These are phyloP conservation scores for Scalesia atractyloides DNA, from an alignment of 129 eudicot species.

Conservation along the genomic window DNA sequence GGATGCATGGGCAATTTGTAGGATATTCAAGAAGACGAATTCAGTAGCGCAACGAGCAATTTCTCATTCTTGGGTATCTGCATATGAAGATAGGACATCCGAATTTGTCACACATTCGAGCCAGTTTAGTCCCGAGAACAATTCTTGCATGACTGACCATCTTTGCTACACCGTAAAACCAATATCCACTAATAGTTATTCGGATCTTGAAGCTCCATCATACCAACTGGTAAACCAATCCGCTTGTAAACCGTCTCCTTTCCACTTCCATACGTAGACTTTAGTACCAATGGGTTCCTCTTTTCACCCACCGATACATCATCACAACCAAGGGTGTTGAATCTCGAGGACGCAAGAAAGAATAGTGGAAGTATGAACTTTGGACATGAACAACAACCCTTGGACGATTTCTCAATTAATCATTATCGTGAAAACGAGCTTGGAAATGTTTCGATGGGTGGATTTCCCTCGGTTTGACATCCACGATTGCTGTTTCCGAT, in stretches of 20 bases:
- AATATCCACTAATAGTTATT: constrained; percentile 30
- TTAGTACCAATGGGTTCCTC: constrained; percentile 30
- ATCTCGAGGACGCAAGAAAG: constrained; percentile 33
- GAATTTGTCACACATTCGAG: constrained; percentile 36
- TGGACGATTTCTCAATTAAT: constrained; percentile 41
- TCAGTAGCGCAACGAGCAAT: constrained; percentile 71
- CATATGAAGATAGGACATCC: constrained; percentile 50
- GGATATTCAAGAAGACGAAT: constrained; percentile 82
- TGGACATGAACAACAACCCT: constrained; percentile 41
- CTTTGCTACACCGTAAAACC: constrained; percentile 27
- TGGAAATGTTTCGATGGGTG: constrained; percentile 41
- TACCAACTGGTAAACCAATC: constrained; percentile 37
- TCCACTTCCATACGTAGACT: constrained; percentile 35
- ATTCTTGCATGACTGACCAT: constrained; percentile 48
- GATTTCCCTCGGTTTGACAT: constrained; percentile 57
- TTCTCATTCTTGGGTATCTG: constrained; percentile 62
- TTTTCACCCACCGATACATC: constrained; percentile 42
- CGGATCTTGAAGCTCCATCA: constrained; percentile 39
- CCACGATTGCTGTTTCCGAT: constrained; percentile 24
- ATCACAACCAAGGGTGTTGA: constrained; percentile 25
- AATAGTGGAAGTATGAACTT: constrained; percentile 28
- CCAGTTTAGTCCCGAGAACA: constrained; percentile 48
- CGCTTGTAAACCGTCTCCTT: constrained; percentile 35
- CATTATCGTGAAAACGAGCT: constrained; percentile 38
- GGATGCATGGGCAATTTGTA: constrained; percentile 94